A percentile compares a stretch with the other conserved stretches of the same genome.
These are phyloP conservation scores for Cyberlindnera petersonii DNA, from an alignment of 805 yeast species.

Conservation along the genomic window DNA sequence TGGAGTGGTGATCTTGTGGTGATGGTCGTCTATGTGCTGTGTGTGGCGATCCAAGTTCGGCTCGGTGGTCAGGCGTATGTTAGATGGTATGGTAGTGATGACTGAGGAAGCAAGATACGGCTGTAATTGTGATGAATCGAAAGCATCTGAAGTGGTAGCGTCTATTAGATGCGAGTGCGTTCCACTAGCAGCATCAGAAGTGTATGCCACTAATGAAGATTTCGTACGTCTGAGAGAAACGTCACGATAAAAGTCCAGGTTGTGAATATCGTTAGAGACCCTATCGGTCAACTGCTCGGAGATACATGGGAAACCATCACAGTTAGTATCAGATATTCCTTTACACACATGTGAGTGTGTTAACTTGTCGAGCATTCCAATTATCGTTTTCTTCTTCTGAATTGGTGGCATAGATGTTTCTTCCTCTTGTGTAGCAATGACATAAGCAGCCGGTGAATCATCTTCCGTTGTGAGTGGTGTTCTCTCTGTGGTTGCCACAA, in stretches of 20 bases:
- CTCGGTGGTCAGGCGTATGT: conserved; percentile 21
- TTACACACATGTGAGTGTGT: conserved; percentile 13
- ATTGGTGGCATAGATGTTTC: neutral
- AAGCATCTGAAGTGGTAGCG: neutral
- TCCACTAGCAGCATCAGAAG: conserved; percentile 3
- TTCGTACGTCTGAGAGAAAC: conserved; percentile 8
- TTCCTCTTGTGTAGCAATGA: neutral
- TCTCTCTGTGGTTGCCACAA: conserved; percentile 1
- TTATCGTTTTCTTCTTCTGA: conserved; percentile 10
- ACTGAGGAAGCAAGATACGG: conserved; percentile 1
- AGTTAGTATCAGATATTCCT: conserved; percentile 22
- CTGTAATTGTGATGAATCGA: neutral
- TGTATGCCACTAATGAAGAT: conserved; percentile 25
- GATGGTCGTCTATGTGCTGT: conserved; percentile 49
- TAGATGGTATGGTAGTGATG: conserved; percentile 6
- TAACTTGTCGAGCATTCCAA: conserved; percentile 14
- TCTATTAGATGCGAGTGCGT: too few species aligned
- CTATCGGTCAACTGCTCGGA: conserved; percentile 17
- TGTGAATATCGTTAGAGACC: conserved; percentile 26
- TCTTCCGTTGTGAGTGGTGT: conserved; percentile 2
- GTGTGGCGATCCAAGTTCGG: conserved; percentile 28
- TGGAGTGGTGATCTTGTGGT: conserved; percentile 77
- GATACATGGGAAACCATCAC: conserved; percentile 22
- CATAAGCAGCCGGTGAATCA: neutral
- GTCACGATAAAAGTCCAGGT: conserved; percentile 25